Evolutionary conservation across 495 filamentous ascomycete genomes (phyloP).

Genomic region (Penicillium cinerascens): DNA sequence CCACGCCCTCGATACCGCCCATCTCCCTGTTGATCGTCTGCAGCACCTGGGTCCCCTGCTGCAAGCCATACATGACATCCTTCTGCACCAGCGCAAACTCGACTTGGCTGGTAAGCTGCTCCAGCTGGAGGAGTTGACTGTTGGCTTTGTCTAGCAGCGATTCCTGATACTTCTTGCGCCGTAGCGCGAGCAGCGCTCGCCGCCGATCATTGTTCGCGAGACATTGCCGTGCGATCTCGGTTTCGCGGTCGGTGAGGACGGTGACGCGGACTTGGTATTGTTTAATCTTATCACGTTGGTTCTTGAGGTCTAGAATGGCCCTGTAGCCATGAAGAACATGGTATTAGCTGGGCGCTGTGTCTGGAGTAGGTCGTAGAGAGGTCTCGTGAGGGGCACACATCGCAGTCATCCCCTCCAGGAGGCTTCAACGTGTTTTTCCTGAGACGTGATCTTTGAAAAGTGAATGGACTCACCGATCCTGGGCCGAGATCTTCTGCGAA

Average conservation of each 20-base stretch:
- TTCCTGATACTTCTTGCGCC: constrained; percentile 96
- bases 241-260: constrained; percentile 78
- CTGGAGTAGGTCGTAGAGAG: constrained; percentile 4
- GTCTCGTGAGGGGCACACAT: constrained; percentile 22
- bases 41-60: constrained; percentile 86
- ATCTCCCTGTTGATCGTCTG: constrained; percentile 92
- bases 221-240: constrained; percentile 75
- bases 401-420: background rate
- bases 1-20: constrained; percentile 89
- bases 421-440: background rate
- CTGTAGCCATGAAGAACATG: constrained; percentile 36
- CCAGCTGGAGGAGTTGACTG: constrained; percentile 80
- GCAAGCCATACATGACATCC: constrained; percentile 86
- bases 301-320: constrained; percentile 95
- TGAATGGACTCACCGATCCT: constrained; percentile 55
- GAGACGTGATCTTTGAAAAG: background rate
- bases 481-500: constrained; percentile 65
- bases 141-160: constrained; percentile 86
- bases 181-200: constrained; percentile 81
- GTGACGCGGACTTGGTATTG: constrained; percentile 90
- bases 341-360: constrained; percentile 3
- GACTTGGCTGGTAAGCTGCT: constrained; percentile 76
- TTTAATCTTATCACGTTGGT: constrained; percentile 92
- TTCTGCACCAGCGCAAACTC: constrained; percentile 96
- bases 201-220: constrained; percentile 69